phyloP scores from a whole-genome alignment of 2,329 filamentous ascomycete genomes.

The Cladosporium halotolerans region DNA sequence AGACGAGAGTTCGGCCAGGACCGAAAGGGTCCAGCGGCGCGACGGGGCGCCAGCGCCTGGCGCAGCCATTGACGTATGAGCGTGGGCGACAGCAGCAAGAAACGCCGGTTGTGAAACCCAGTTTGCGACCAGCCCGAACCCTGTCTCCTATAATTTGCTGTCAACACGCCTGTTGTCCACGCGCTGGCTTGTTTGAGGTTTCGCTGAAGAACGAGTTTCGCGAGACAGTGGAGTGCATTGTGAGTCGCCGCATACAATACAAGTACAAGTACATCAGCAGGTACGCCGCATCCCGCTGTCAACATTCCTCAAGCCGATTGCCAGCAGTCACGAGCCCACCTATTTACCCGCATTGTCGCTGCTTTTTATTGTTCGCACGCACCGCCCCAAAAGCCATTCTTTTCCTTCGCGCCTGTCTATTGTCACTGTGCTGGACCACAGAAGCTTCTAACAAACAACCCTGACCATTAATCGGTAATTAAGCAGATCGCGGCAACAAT shows the following conservation, averaged over 20 bases:
- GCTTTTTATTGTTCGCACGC: neutral
- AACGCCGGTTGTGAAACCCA: neutral
- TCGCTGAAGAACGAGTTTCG: too few relatives aligned
- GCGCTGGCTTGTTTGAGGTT: too few relatives aligned
- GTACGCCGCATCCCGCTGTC: neutral
- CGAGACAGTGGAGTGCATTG: too few relatives aligned
- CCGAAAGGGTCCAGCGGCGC: too few relatives aligned
- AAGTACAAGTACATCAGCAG: neutral
- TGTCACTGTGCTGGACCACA: neutral
- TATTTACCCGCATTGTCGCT: neutral
- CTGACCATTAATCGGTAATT: slow-evolving; percentile 4
- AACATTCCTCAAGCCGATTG: neutral
- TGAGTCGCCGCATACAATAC: too few relatives aligned
- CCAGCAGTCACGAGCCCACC: neutral
- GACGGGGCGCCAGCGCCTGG: too few relatives aligned
- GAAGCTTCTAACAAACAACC: neutral
- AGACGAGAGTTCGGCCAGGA: neutral
- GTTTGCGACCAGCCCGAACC: neutral
- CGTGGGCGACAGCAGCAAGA: neutral
- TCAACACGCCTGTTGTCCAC: neutral
- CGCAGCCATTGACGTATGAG: neutral
- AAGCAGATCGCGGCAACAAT: neutral
- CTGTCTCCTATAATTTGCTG: slow-evolving; percentile 4
- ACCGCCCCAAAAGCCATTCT: too few relatives aligned
- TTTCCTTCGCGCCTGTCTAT: too few relatives aligned